phyloP scores from a whole-genome alignment of 1,284 basidiomycete genomes.

The Trametes versicolor region DNA sequence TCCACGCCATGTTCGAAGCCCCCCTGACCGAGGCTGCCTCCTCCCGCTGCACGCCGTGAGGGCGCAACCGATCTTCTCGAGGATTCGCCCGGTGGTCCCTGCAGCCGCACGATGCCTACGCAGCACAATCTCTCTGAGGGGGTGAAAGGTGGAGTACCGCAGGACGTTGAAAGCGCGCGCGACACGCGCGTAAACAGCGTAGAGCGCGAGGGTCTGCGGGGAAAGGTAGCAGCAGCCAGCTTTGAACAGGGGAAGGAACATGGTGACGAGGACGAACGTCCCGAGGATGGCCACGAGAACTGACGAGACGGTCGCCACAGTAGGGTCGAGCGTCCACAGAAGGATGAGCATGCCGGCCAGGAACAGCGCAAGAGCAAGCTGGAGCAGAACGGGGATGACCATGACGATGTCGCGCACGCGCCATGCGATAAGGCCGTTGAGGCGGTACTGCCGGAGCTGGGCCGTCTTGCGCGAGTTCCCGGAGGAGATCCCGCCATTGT shows the following conservation, averaged over 20 bases:
- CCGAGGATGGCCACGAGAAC: constrained; percentile 15
- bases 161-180: neutral
- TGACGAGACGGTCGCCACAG: constrained; percentile 29
- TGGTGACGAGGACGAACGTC: constrained; percentile 4
- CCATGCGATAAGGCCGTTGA: constrained; percentile 33
- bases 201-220: constrained; percentile 4
- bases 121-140: neutral
- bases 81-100: neutral
- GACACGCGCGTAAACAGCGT: neutral
- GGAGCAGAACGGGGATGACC: constrained; percentile 36
- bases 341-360: constrained; percentile 36
- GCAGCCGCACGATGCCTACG: neutral
- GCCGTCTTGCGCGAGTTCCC: constrained; percentile 12
- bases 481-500: constrained; percentile 1
- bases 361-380: constrained; percentile 37
- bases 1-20: neutral
- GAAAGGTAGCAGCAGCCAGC: constrained; percentile 3
- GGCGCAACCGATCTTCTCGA: neutral
- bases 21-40: too few relatives aligned
- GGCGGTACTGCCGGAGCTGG: constrained; percentile 34
- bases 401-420: constrained; percentile 34
- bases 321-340: constrained; percentile 32
- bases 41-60: neutral
- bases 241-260: neutral
- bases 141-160: neutral